Evolutionary conservation across 2,329 filamentous ascomycete genomes (phyloP).

Genomic region (Botryosphaeria dothidea): DNA sequence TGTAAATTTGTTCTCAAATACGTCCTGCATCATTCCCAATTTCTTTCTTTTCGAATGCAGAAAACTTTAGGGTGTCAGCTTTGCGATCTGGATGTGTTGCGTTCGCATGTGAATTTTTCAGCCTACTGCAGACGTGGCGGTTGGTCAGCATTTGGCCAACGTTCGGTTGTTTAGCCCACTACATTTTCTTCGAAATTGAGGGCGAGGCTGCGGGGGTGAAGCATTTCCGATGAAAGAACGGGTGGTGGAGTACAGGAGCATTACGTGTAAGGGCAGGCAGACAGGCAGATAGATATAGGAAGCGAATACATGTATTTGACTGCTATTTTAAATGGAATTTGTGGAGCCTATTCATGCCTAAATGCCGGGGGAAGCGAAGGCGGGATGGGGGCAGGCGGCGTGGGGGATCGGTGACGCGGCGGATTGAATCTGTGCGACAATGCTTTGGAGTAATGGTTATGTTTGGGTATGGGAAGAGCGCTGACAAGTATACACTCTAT

Average conservation of each 20-base stretch:
- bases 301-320: background rate
- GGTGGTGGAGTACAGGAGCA: background rate
- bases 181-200: background rate
- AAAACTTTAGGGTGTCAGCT: background rate
- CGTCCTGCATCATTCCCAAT: background rate
- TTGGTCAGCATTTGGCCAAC: background rate
- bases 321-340: background rate
- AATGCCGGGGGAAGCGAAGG: background rate
- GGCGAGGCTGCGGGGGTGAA: too few species aligned
- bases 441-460: too few species aligned
- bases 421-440: too few species aligned
- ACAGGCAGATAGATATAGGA: background rate
- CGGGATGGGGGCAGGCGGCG: background rate
- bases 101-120: background rate
- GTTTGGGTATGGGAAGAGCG: too few species aligned
- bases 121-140: background rate
- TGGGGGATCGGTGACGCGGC: too few species aligned
- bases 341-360: background rate
- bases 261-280: background rate
- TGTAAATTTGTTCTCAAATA: conserved; percentile 40
- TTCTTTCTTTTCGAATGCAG: background rate
- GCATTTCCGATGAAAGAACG: background rate
- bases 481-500: too few species aligned
- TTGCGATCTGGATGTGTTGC: background rate
- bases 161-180: background rate